Base-by-base conservation (phyloP, 2,329 filamentous ascomycete genomes). In the Lithohypha guttulata region DNA sequence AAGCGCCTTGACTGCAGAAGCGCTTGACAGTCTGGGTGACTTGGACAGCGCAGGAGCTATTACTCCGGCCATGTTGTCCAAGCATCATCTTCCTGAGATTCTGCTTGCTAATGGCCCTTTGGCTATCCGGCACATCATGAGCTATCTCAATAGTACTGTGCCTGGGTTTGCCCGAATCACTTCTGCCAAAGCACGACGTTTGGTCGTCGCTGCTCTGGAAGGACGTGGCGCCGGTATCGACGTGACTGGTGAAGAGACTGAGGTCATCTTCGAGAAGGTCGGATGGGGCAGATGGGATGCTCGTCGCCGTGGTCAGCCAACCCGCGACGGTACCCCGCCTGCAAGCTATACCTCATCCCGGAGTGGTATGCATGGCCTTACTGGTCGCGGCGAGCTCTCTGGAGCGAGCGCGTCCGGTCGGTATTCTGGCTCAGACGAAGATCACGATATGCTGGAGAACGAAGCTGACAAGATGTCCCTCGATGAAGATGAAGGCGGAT, bases 241-340 rank as follows among this genome's bases (percentile, higher is more conserved):
- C 41, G 64, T 64, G 30, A 66, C 64, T 46, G 73, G 73, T 47
- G 61, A 63, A 40, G 71, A 77, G 48, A 70, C 71, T 43, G 75
- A 77, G 34, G 59, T 66, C 43, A 49, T 66, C 39, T 96, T 93
- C 57, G 83, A 93, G 60, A 96, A 96, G 69, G 85, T 95, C 43
- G 89, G 89, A 55, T 96, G 89, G 89, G 91, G 91, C 43, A 78
- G 86, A 50, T 98, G 89, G 89, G 83, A 93, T 60, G 91, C 87
- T 45, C 78, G 78, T 56, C 71, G 76, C 57, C 77, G 77, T 52
- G 83, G 79, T 39, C 74, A 83, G 45, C 65, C 71, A 29, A 43
- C 47, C 9, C 43, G 48, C 15, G 47, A 52, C 45, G 51, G 21
- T 51, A 56, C 42, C 43, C 50, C 30, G 34, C 53, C 47, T 48